A percentile compares a stretch with the other conserved stretches of the same genome.
Conservation (phyloP, 345 rosid genomes). For the Eucalyptus polyanthemos region DNA sequence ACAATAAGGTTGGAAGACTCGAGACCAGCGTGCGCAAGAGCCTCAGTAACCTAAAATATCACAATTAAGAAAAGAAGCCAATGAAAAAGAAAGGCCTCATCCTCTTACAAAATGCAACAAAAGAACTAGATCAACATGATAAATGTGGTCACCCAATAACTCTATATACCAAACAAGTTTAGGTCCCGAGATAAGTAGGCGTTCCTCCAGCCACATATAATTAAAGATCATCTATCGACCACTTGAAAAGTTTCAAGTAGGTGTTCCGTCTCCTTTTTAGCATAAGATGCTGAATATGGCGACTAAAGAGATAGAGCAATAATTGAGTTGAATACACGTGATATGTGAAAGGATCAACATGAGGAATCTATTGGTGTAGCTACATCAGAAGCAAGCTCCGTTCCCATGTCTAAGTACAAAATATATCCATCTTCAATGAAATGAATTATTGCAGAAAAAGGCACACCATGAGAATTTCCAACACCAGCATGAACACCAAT, state of each 20-base stretch:
- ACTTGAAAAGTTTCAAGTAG: background rate
- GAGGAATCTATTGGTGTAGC: background rate
- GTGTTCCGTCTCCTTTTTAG: background rate
- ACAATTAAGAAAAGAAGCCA: background rate
- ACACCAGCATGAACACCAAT: background rate
- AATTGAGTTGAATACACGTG: background rate
- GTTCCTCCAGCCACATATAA: background rate
- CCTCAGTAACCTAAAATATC: slow-evolving; percentile 62
- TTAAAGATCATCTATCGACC: background rate
- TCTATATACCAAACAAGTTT: background rate
- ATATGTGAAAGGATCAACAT: background rate
- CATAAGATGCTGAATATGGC: background rate
- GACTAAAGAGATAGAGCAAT: background rate
- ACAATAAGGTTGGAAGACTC: slow-evolving; percentile 98
- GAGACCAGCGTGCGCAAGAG: slow-evolving; percentile 75
- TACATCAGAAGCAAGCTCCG: background rate
- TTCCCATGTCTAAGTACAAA: background rate
- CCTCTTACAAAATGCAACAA: background rate
- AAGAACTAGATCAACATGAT: background rate
- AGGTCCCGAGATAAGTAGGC: background rate
- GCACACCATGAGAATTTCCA: background rate
- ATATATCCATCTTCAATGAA: background rate
- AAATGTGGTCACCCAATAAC: background rate
- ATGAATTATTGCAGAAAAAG: background rate
- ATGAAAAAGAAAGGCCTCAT: background rate